Conservation (phyloP, 768 basidiomycete genomes). For the Leccinum obscurum region DNA sequence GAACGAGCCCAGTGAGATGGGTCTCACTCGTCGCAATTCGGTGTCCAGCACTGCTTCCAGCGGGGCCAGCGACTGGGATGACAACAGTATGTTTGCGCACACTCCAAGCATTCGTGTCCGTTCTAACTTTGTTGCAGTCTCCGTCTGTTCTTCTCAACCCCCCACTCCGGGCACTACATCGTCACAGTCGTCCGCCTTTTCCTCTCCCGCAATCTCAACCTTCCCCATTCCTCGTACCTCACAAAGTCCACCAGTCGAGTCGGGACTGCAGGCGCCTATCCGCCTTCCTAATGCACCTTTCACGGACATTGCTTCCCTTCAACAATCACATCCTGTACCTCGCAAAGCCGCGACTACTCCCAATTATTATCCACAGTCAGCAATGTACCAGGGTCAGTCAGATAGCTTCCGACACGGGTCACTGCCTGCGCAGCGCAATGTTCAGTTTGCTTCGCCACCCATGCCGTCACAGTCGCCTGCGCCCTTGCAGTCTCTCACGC, state of each 20-base stretch:
- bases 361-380: slow-evolving; percentile 34
- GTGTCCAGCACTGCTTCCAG: slow-evolving; percentile 58
- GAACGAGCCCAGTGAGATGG: slow-evolving; percentile 59
- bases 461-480: slow-evolving; percentile 31
- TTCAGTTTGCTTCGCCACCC: slow-evolving; percentile 32
- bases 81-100: slow-evolving; percentile 55
- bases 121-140: slow-evolving; percentile 19
- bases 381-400: slow-evolving; percentile 31
- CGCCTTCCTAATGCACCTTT: slow-evolving; percentile 74
- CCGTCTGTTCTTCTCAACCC: slow-evolving; percentile 35
- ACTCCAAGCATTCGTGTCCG: not conserved
- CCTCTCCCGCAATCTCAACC: slow-evolving; percentile 58
- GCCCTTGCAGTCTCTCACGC: slow-evolving; percentile 28
- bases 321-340: slow-evolving; percentile 34
- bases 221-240: slow-evolving; percentile 63
- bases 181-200: slow-evolving; percentile 61
- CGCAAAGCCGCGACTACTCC: slow-evolving; percentile 36
- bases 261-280: slow-evolving; percentile 48
- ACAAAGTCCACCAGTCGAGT: slow-evolving; percentile 49
- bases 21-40: slow-evolving; percentile 56
- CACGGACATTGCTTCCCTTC: slow-evolving; percentile 62
- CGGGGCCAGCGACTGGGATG: slow-evolving; percentile 76
- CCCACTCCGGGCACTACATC: slow-evolving; percentile 48
- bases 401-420: slow-evolving; percentile 33
- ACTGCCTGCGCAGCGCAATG: slow-evolving; percentile 30